phyloP scores from a whole-genome alignment of 1,284 basidiomycete species.

The Boletus nobilissimus region DNA sequence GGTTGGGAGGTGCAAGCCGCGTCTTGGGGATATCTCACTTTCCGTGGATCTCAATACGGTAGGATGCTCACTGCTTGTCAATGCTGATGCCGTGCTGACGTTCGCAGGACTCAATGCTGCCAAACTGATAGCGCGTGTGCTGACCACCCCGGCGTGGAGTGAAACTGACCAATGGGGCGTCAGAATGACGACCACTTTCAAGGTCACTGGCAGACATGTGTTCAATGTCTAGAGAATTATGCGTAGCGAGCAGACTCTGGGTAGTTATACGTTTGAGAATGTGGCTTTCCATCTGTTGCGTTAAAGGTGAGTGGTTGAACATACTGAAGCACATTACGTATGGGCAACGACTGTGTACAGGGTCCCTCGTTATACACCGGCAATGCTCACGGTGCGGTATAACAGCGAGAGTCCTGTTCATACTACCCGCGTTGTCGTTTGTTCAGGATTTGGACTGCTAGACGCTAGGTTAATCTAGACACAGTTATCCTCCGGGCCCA shows the following conservation, averaged over 20 bases:
- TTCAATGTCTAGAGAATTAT: slow-evolving; percentile 95
- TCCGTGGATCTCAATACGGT: slow-evolving; percentile 77
- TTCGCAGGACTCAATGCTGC: slow-evolving; percentile 72
- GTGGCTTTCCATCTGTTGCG: slow-evolving; percentile 84
- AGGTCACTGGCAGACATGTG: slow-evolving; percentile 88
- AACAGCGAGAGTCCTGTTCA: slow-evolving; percentile 60
- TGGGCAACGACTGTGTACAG: slow-evolving; percentile 51
- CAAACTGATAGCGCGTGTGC: slow-evolving; percentile 78
- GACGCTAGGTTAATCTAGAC: too few relatives aligned
- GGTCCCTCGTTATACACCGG: slow-evolving; percentile 78
- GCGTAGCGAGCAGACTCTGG: slow-evolving; percentile 84
- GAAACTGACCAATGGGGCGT: slow-evolving; percentile 78
- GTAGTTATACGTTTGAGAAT: slow-evolving; percentile 91
- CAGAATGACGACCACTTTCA: slow-evolving; percentile 84
- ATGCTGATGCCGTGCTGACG: neutral
- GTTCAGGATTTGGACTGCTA: too few relatives aligned
- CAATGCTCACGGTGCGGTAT: slow-evolving; percentile 81
- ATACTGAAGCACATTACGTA: neutral
- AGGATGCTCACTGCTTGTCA: slow-evolving; percentile 8
- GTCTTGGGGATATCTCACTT: slow-evolving; percentile 91
- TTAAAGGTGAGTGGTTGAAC: slow-evolving; percentile 61
- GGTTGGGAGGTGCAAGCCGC: slow-evolving; percentile 93
- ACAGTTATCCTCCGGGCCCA: too few relatives aligned
- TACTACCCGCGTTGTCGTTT: too few relatives aligned
- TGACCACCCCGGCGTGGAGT: slow-evolving; percentile 48